Evolutionary conservation across 108 stramenopile species (phyloP).

Genomic region (Nannochloropsis gaditana): DNA sequence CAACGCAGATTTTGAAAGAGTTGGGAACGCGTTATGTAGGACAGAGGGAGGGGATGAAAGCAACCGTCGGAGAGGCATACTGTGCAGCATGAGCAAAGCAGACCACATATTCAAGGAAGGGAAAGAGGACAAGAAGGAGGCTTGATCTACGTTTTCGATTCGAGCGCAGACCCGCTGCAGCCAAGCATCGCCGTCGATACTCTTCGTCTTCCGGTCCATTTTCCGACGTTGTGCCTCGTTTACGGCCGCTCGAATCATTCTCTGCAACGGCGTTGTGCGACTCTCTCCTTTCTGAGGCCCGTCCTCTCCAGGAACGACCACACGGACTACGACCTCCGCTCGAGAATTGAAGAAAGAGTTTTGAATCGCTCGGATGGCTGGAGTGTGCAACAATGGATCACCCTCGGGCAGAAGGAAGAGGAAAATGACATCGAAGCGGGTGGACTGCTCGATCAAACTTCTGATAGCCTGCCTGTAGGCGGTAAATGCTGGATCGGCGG

Average conservation of each 20-base stretch:
- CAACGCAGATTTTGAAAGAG: background rate
- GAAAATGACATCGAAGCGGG: background rate
- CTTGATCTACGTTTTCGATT: background rate
- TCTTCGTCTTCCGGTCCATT: background rate
- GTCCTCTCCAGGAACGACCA: background rate
- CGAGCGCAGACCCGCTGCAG: background rate
- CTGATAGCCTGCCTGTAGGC: background rate
- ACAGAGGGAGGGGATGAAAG: background rate
- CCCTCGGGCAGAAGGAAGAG: background rate
- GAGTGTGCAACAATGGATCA: background rate
- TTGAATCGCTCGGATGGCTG: background rate
- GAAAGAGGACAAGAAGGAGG: background rate
- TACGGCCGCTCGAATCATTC: background rate
- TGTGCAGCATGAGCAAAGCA: background rate
- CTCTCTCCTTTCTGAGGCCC: too few relatives aligned
- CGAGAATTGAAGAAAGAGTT: background rate
- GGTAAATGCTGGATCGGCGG: background rate
- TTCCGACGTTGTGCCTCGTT: background rate
- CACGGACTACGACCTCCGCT: background rate
- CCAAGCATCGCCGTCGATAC: background rate
- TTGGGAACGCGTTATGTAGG: background rate
- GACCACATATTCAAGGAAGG: constrained; percentile 5
- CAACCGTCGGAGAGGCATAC: background rate
- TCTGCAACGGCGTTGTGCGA: background rate
- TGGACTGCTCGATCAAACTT: background rate